These are phyloP conservation scores for Xylaria scruposa DNA, from an alignment of 495 filamentous ascomycete species.

Conservation along the genomic window DNA sequence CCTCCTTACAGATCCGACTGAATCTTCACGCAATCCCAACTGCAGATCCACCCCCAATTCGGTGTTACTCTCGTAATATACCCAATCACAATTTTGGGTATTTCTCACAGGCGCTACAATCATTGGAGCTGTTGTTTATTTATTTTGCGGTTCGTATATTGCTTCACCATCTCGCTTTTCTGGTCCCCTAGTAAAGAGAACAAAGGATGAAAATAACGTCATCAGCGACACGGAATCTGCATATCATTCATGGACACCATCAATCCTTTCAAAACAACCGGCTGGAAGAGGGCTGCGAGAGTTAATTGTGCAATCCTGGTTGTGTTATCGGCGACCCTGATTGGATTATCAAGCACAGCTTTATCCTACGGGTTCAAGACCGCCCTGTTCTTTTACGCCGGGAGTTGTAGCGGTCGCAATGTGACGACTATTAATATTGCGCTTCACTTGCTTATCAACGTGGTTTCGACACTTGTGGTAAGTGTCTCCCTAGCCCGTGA, in stretches of 20 bases:
- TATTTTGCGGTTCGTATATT: too few species aligned
- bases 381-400: conserved; percentile 31
- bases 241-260: background rate
- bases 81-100: background rate
- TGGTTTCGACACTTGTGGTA: conserved; percentile 37
- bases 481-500: background rate
- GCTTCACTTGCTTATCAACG: conserved; percentile 35
- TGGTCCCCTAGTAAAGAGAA: background rate
- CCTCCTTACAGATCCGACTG: background rate
- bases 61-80: background rate
- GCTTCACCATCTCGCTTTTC: background rate
- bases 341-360: conserved; percentile 25
- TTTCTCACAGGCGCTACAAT: background rate
- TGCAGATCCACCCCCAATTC: background rate
- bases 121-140: too few species aligned
- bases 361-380: conserved; percentile 19
- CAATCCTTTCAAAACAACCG: conserved; percentile 10
- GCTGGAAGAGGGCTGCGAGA: conserved; percentile 36
- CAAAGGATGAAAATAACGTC: too few species aligned
- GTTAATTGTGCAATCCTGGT: conserved; percentile 29
- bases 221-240: too few species aligned
- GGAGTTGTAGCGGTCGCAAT: conserved; percentile 26
- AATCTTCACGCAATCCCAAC: background rate
- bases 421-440: conserved; percentile 28
- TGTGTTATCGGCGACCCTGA: conserved; percentile 30